These are phyloP conservation scores for Apiotrichum sp. DNA, from an alignment of 1,284 basidiomycete genomes.

Conservation along the genomic window DNA sequence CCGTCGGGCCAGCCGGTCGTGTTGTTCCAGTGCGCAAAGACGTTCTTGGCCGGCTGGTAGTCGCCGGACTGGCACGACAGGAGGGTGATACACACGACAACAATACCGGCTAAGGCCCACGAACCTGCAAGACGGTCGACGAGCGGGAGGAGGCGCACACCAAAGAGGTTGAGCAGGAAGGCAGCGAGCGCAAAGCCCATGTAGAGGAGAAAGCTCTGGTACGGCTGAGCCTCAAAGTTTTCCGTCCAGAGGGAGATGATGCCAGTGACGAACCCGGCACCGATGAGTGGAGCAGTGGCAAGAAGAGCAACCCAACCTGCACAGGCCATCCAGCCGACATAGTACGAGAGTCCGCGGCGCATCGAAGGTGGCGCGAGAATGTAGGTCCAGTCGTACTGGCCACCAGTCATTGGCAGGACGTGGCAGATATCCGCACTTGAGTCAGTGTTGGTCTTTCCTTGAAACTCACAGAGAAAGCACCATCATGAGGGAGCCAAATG, in stretches of 20 bases:
- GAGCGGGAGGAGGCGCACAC: constrained; percentile 5
- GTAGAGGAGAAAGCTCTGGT: constrained; percentile 9
- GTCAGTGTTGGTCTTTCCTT: background rate
- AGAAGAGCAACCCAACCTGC: constrained; percentile 44
- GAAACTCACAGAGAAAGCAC: constrained; percentile 22
- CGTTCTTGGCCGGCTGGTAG: constrained; percentile 37
- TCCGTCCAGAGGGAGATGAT: constrained; percentile 31
- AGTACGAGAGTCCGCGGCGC: constrained; percentile 6
- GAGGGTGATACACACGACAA: constrained; percentile 32
- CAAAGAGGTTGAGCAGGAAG: constrained; percentile 10
- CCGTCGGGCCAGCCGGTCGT: constrained; percentile 12
- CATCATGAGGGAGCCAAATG: constrained; percentile 27
- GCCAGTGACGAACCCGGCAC: constrained; percentile 10
- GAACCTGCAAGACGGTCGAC: constrained; percentile 24
- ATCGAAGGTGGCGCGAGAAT: background rate
- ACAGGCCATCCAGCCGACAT: constrained; percentile 4
- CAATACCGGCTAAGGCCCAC: constrained; percentile 32
- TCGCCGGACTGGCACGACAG: constrained; percentile 10
- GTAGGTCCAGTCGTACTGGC: constrained; percentile 38
- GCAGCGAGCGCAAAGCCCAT: constrained; percentile 1
- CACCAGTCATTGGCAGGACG: constrained; percentile 19
- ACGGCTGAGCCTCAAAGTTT: background rate
- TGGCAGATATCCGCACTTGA: constrained; percentile 8
- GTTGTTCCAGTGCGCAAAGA: constrained; percentile 42
- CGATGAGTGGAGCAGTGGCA: constrained; percentile 24